A percentile compares a stretch with the other conserved stretches of the same genome.
Evolutionary conservation across 2,329 filamentous ascomycete genomes (phyloP).

Genomic region (Dactylellina sp.): DNA sequence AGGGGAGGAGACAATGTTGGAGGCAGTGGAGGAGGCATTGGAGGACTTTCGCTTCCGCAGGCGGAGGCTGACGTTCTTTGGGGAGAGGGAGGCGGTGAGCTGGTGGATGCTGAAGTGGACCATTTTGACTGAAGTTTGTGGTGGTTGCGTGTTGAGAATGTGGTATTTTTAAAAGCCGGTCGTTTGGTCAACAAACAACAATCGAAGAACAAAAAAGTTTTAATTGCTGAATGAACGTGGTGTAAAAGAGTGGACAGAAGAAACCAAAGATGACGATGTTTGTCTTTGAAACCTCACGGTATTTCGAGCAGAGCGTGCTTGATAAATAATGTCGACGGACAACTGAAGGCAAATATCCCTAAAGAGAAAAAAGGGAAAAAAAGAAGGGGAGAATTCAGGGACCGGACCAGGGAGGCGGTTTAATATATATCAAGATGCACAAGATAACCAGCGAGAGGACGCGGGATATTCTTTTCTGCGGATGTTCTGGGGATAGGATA

Average conservation of each 20-base stretch:
- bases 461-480: background rate
- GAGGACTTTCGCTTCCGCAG: constrained; percentile 53
- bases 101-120: constrained; percentile 57
- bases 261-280: constrained; percentile 32
- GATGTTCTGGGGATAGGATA: constrained; percentile 12
- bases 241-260: constrained; percentile 49
- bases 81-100: constrained; percentile 50
- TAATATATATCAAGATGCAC: constrained; percentile 48
- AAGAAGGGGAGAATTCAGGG: constrained; percentile 31
- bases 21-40: constrained; percentile 47
- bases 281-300: constrained; percentile 36
- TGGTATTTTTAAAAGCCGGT: constrained; percentile 43
- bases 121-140: constrained; percentile 31
- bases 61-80: constrained; percentile 50
- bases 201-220: constrained; percentile 15
- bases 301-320: constrained; percentile 25
- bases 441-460: too few species aligned
- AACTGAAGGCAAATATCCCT: constrained; percentile 39
- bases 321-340: constrained; percentile 49
- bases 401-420: constrained; percentile 25
- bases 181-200: constrained; percentile 54
- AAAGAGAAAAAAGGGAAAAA: constrained; percentile 19
- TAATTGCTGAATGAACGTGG: constrained; percentile 13
- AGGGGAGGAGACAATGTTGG: constrained; percentile 44
- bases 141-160: constrained; percentile 23